Conservation (phyloP, 805 yeast species). For the Saccharomycopsis capsularis region DNA sequence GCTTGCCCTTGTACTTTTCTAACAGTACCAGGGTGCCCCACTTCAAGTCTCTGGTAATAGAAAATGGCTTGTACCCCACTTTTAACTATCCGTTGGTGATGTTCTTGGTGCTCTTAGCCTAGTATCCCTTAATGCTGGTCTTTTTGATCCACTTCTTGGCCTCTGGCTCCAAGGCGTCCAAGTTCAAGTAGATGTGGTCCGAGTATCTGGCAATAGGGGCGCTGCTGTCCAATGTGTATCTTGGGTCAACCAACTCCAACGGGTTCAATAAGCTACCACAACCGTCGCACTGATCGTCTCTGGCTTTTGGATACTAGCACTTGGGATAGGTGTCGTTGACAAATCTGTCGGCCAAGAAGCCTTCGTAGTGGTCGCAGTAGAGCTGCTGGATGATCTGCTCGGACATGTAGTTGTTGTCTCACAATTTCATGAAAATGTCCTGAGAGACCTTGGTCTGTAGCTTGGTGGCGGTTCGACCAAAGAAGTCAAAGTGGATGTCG, state of each 20-base stretch:
- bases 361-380: slow-evolving; percentile 83
- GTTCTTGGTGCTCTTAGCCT: slow-evolving; percentile 88
- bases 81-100: slow-evolving; percentile 91
- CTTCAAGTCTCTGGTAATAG: slow-evolving; percentile 92
- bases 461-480: slow-evolving; percentile 93
- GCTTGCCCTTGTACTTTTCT: slow-evolving; percentile 79
- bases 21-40: slow-evolving; percentile 99
- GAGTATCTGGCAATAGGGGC: slow-evolving; percentile 77
- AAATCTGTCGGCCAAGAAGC: slow-evolving; percentile 90
- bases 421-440: slow-evolving; percentile 72
- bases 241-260: slow-evolving; percentile 86
- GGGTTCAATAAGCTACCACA: slow-evolving; percentile 90
- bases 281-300: slow-evolving; percentile 98
- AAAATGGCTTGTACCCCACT: slow-evolving; percentile 87
- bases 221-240: slow-evolving; percentile 86
- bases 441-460: slow-evolving; percentile 94
- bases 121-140: slow-evolving; percentile 64
- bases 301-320: slow-evolving; percentile 91
- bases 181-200: slow-evolving; percentile 74
- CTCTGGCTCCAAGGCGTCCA: slow-evolving; percentile 77
- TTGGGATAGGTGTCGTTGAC: slow-evolving; percentile 97
- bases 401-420: slow-evolving; percentile 74
- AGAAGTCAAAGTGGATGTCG: slow-evolving; percentile 86
- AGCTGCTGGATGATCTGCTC: slow-evolving; percentile 85
- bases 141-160: slow-evolving; percentile 65